These are phyloP conservation scores for Cytidiella melzeri DNA, from an alignment of 768 basidiomycete genomes.

Conservation along the genomic window DNA sequence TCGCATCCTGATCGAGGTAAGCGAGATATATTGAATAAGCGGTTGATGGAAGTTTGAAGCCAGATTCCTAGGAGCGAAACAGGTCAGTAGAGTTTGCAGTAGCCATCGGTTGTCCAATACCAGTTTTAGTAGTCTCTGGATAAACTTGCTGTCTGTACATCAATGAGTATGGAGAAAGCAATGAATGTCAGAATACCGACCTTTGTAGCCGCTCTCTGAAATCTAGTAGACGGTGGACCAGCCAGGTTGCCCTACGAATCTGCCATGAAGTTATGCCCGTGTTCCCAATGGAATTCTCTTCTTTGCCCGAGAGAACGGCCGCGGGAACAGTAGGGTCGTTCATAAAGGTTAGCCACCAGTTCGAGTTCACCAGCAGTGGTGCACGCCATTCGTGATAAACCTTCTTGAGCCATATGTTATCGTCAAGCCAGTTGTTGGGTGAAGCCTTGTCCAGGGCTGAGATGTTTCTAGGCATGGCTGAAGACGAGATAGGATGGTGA, in stretches of 20 bases:
- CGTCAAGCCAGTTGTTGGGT: constrained; percentile 90
- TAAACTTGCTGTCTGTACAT: constrained; percentile 55
- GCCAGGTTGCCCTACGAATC: constrained; percentile 76
- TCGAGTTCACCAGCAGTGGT: constrained; percentile 84
- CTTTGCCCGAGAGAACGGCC: constrained; percentile 19
- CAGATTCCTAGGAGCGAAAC: constrained; percentile 38
- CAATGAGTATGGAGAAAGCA: background rate
- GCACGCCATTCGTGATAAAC: constrained; percentile 86
- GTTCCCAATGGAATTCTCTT: background rate
- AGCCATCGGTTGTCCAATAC: too few relatives aligned
- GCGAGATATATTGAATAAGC: constrained; percentile 73
- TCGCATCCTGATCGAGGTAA: constrained; percentile 69
- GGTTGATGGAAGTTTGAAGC: constrained; percentile 51
- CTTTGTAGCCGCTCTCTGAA: constrained; percentile 62
- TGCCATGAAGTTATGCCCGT: constrained; percentile 73
- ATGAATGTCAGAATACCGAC: constrained; percentile 35
- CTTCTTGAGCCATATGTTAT: constrained; percentile 86
- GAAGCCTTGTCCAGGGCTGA: constrained; percentile 76
- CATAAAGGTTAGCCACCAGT: constrained; percentile 90
- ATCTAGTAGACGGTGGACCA: constrained; percentile 62
- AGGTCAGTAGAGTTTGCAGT: too few relatives aligned
- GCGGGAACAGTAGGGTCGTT: constrained; percentile 65
- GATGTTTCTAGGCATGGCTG: constrained; percentile 2
- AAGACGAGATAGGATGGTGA: constrained; percentile 10
- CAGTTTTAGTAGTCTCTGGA: constrained; percentile 67